A percentile compares a stretch with the other conserved stretches of the same genome.
phyloP scores from a whole-genome alignment of 176 grass and related monocot species.

The Oryza nivara region DNA sequence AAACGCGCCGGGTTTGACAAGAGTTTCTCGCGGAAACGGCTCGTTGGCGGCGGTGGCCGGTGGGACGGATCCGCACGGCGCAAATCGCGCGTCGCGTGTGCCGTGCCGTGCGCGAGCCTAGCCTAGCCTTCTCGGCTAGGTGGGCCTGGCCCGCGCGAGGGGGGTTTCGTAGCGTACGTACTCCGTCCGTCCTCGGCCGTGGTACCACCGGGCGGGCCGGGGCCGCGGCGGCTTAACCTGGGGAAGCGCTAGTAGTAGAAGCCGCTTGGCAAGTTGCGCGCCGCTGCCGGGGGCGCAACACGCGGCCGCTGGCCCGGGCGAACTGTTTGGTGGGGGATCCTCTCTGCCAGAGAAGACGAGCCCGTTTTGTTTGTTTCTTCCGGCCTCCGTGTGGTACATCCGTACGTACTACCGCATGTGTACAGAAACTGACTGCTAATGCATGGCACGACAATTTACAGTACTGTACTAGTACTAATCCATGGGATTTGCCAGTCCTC shows the following conservation, averaged over 20 bases:
- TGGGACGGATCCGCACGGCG: no score
- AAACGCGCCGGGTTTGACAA: no score
- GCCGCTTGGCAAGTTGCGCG: constrained; percentile 21
- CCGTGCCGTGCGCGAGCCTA: no score
- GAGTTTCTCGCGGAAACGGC: no score
- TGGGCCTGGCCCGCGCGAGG: background rate
- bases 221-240: no score
- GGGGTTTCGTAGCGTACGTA: background rate
- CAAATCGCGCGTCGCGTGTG: no score
- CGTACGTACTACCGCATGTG: background rate
- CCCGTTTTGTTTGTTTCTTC: background rate
- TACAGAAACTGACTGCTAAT: no score
- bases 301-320: background rate
- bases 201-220: constrained; percentile 19
- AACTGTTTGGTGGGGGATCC: background rate
- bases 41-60: no score
- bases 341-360: constrained; percentile 11
- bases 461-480: background rate
- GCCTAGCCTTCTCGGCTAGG: no score
- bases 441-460: background rate
- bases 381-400: background rate
- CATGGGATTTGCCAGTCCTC: background rate
- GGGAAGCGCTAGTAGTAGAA: no score
- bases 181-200: constrained; percentile 61
- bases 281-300: background rate